Base-by-base conservation (phyloP, 306 rosid genomes). In the Corylus americana region DNA sequence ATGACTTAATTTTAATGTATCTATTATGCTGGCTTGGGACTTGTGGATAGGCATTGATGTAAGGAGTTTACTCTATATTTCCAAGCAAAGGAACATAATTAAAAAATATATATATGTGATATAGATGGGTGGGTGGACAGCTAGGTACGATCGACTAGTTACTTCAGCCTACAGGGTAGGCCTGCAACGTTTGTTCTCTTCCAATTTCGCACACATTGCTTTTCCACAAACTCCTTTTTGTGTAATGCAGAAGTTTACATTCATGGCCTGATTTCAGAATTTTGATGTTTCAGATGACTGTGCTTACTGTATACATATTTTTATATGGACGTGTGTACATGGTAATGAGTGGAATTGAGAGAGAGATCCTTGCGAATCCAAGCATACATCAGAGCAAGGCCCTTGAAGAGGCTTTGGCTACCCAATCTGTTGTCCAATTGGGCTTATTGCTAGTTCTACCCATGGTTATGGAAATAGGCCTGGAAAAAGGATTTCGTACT, bases 381-480 rank as follows among this genome's bases (percentile, higher is more conserved):
- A 5, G 77, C 78, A 77, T 95, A 83, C 89, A 25, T 63, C 89
- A 90, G 80, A 85, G 75, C 86, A 88, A 85, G 85, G 96, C 96
- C 78, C 97, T 95, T 25, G 99, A 95, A 85, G 80, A 84, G 90
- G 97, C 99, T 77, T 82, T 93, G 94, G 97, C 98, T 76, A 84
- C 96, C 49, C 99, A 93, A 83, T 89, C 96, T 72, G 89, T 95
- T 70, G 87, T 89, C 83, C 99, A 93, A 85, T 87, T 95, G 77
- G 98, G 99, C 49, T 29, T 93, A 83, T 86, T 95, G 77, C 85
- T 95, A 68, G 96, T 95, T 29, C 79, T 95, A 75, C 99, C 98
- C 17, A 95, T 95, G 99, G 93, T 92, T 79, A 95, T 95, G 98
- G 99, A 95, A 91, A 95, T 92, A 75, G 99, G 98, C 80, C 86